These are phyloP conservation scores for Leishmania arabica DNA, from an alignment of 208 protist genomes.

Conservation along the genomic window DNA sequence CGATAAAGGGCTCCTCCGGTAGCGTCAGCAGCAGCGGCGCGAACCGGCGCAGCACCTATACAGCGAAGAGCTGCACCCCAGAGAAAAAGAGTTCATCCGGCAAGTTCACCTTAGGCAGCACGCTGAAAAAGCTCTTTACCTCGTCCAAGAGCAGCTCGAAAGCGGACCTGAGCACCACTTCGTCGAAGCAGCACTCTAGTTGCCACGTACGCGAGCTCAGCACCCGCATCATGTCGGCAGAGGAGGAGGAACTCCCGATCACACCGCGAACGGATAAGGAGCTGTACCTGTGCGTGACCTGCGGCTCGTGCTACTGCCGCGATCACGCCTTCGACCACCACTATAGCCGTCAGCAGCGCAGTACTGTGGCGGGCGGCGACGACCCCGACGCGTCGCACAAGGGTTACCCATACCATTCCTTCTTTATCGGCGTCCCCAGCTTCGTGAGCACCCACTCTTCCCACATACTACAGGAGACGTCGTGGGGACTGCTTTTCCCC, in stretches of 20 bases:
- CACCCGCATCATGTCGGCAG: conserved; percentile 27
- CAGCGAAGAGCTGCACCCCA: neutral
- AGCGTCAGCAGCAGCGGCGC: neutral
- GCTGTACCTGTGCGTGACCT: conserved; percentile 75
- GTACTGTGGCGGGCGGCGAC: neutral
- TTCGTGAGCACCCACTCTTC: conserved; percentile 42
- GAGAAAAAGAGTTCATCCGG: conserved; percentile 23
- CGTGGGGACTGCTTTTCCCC: conserved; percentile 55
- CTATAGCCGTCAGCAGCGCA: conserved; percentile 41
- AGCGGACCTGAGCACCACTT: conserved; percentile 13
- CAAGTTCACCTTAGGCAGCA: conserved; percentile 26
- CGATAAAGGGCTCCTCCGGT: conserved; percentile 12
- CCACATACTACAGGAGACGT: conserved; percentile 35
- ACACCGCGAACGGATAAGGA: conserved; percentile 57
- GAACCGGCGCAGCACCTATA: neutral
- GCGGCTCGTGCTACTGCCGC: conserved; percentile 67
- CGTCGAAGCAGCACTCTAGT: conserved; percentile 1
- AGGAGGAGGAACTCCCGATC: conserved; percentile 49
- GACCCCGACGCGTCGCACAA: conserved; percentile 25
- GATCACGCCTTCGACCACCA: conserved; percentile 62
- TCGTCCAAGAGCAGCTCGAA: conserved; percentile 26
- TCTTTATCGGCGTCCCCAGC: conserved; percentile 68
- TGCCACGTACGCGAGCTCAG: conserved; percentile 16
- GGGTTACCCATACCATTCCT: conserved; percentile 59
- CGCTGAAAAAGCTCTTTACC: conserved; percentile 31